Conservation (phyloP, 306 rosid species). For the Cotoneaster glaucophyllus region DNA sequence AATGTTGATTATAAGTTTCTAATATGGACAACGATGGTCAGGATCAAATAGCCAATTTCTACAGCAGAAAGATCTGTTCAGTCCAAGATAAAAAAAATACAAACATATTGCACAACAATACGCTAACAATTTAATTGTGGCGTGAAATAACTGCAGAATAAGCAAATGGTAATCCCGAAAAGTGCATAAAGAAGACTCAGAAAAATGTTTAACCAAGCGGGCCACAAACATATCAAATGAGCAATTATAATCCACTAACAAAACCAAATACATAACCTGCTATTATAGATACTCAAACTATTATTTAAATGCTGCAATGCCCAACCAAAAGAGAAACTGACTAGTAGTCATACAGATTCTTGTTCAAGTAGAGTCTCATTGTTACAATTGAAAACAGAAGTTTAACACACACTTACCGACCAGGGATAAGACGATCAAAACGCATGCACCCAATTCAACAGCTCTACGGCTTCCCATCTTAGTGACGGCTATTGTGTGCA, state of each 20-base stretch:
- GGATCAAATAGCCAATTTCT: neutral
- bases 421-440: slow-evolving; percentile 78
- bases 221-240: neutral
- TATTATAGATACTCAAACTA: neutral
- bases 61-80: neutral
- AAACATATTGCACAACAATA: neutral
- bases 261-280: neutral
- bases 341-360: neutral
- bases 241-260: neutral
- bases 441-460: slow-evolving; percentile 85
- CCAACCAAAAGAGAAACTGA: neutral
- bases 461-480: slow-evolving; percentile 99
- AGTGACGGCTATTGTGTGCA: slow-evolving; percentile 94
- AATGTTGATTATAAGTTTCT: neutral
- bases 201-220: neutral
- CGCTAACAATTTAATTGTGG: neutral
- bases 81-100: neutral
- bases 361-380: neutral
- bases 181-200: neutral
- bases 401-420: slow-evolving; percentile 51
- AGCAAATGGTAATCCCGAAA: neutral
- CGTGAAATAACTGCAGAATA: neutral
- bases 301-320: neutral
- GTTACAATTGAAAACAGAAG: slow-evolving; percentile 18
- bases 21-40: neutral